phyloP scores from a whole-genome alignment of 2,329 filamentous ascomycete species.

The Claviceps pazoutovae region DNA sequence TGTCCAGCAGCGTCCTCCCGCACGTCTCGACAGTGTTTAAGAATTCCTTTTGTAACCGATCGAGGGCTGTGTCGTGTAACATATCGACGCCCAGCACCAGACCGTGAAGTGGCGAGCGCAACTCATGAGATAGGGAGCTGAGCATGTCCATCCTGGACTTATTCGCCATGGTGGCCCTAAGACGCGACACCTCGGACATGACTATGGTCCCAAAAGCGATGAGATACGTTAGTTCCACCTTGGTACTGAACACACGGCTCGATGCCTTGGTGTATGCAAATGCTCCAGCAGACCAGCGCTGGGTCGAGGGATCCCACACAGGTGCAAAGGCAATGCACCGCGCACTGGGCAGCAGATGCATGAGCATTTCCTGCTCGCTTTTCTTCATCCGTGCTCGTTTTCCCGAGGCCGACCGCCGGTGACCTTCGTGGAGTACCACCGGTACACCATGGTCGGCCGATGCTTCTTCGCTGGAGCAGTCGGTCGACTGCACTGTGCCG shows the following conservation, averaged over 20 bases:
- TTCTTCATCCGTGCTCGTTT: conserved; percentile 6
- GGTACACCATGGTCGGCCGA: not conserved
- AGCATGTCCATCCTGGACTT: conserved; percentile 44
- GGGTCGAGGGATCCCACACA: conserved; percentile 30
- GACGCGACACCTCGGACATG: conserved; percentile 40
- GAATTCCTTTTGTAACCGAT: conserved; percentile 30
- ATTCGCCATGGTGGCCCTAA: conserved; percentile 23
- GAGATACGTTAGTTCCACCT: conserved; percentile 37
- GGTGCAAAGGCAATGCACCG: conserved; percentile 33
- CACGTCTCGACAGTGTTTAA: conserved; percentile 36
- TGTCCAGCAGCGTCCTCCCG: conserved; percentile 36
- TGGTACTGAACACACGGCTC: conserved; percentile 28
- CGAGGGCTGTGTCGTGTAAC: conserved; percentile 35
- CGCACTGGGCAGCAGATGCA: conserved; percentile 25
- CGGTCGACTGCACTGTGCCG: conserved; percentile 20
- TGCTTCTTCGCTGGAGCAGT: conserved; percentile 14
- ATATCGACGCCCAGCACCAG: conserved; percentile 41
- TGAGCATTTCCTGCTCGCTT: conserved; percentile 15
- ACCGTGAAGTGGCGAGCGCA: conserved; percentile 47
- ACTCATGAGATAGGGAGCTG: conserved; percentile 45
- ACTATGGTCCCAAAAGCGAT: conserved; percentile 38
- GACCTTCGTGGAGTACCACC: not conserved
- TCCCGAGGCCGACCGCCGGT: not conserved
- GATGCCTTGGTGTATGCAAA: conserved; percentile 33
- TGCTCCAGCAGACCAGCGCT: conserved; percentile 34